Base-by-base conservation (phyloP, 345 rosid species). In the Aurinia saxatilis region DNA sequence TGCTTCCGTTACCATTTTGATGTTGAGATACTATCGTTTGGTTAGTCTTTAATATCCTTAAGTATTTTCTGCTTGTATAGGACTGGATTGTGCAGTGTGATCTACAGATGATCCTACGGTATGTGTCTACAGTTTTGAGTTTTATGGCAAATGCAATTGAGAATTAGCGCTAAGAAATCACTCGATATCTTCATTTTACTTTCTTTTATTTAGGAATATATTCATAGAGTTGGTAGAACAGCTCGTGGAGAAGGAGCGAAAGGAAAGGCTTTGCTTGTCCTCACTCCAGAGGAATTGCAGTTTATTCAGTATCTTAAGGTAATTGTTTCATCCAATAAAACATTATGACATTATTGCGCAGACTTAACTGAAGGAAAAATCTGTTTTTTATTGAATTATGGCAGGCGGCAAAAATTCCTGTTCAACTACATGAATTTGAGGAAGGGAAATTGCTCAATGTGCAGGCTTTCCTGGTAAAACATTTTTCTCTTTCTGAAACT, bases 171-270 rank as follows among this genome's bases (percentile, higher is more conserved):
- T n/a, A n/a, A n/a, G n/a, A n/a, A n/a, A n/a, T n/a, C n/a, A 50
- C 40, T 57, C 18, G 1, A n/a, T 34, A 3, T 39, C 13, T n/a
- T 30, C 31, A 30, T 63, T 25, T 35, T 27, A 27, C 36, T 21
- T 52, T n/a, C n/a, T 12, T 10, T 35, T 63, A 57, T 78, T 57
- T 79, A 93, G 97, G 97, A 90, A 71, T 93, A 93, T 72, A 84
- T 93, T 63, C 99, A 93, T 70, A 80, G 99, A 78, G 99, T 93
- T 57, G 99, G 99, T 71, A 87, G 96, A 70, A 93, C 97, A 65
- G 97, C 99, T 30, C 97, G 97, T 73, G 99, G 99, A n/a, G 97
- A 93, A 83, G 99, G 95, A 60, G 90, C 82, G 59, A 82, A 79
- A 72, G 99, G 99, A 44, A 90, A 87, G 66, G 99, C 99, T 19